These are phyloP conservation scores for Asclepias syriaca DNA, from an alignment of 257 asterid species.

Conservation along the genomic window DNA sequence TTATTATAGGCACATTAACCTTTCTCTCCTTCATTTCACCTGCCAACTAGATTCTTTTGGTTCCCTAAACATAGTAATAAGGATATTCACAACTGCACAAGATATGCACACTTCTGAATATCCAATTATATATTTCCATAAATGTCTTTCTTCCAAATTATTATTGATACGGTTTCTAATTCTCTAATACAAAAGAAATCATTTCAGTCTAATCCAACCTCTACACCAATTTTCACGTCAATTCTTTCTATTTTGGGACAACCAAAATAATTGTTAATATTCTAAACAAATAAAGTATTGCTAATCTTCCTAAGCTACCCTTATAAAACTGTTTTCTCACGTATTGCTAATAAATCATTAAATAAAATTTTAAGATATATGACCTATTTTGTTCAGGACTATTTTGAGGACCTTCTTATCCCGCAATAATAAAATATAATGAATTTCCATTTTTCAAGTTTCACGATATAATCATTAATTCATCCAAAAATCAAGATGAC, in stretches of 20 bases:
- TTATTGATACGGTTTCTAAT: not conserved
- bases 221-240: no score
- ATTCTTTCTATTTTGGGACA: no score
- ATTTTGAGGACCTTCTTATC: not conserved
- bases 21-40: not conserved
- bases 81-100: no score
- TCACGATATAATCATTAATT: not conserved
- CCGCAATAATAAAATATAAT: not conserved
- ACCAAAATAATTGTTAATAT: no score
- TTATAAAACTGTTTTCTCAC: no score
- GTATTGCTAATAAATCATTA: no score
- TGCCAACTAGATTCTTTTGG: not conserved
- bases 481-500: not conserved
- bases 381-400: not conserved
- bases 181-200: not conserved
- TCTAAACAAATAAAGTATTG: no score
- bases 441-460: not conserved
- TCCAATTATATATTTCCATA: not conserved
- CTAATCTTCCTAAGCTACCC: no score
- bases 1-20: not conserved
- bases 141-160: not conserved
- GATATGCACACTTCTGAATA: not conserved
- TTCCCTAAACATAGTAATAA: not conserved
- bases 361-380: no score
- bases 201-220: not conserved